phyloP scores from a whole-genome alignment of 805 yeast genomes.

The Wickerhamiella musiphila region DNA sequence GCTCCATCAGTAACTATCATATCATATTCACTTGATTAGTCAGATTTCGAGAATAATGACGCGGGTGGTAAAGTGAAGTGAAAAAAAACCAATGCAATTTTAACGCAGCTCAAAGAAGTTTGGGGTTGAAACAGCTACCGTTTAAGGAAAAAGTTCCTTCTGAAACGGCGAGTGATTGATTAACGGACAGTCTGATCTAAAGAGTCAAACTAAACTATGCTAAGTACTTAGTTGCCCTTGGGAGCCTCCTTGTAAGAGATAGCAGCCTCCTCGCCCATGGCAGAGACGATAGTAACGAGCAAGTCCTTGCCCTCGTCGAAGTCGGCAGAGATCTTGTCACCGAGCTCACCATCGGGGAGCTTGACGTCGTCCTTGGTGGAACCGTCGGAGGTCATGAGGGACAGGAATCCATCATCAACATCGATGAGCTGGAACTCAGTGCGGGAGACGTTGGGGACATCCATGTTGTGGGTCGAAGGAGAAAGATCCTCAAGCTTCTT shows the following conservation, averaged over 20 bases:
- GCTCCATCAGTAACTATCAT: too few relatives aligned
- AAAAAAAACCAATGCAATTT: too few relatives aligned
- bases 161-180: too few relatives aligned
- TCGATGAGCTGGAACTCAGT: constrained; percentile 89
- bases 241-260: constrained; percentile 98
- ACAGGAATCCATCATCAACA: constrained; percentile 95
- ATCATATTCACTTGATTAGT: too few relatives aligned
- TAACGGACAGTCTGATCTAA: too few relatives aligned
- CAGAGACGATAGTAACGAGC: constrained; percentile 87
- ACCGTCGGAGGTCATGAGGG: constrained; percentile 93
- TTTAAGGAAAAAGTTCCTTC: too few relatives aligned
- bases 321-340: constrained; percentile 79
- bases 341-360: constrained; percentile 95
- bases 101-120: too few relatives aligned
- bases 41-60: too few relatives aligned
- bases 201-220: too few relatives aligned
- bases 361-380: constrained; percentile 98
- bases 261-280: constrained; percentile 99
- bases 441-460: constrained; percentile 95
- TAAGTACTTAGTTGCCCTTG: constrained; percentile 22
- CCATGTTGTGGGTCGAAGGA: constrained; percentile 99
- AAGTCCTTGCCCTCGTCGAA: constrained; percentile 98
- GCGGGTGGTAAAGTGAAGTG: too few relatives aligned
- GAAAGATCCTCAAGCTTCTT: constrained; percentile 99
- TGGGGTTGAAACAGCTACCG: too few relatives aligned